A percentile compares a stretch with the other conserved stretches of the same genome.
Evolutionary conservation across 2,329 filamentous ascomycete species (phyloP).

Genomic region (Daldinia sp.): DNA sequence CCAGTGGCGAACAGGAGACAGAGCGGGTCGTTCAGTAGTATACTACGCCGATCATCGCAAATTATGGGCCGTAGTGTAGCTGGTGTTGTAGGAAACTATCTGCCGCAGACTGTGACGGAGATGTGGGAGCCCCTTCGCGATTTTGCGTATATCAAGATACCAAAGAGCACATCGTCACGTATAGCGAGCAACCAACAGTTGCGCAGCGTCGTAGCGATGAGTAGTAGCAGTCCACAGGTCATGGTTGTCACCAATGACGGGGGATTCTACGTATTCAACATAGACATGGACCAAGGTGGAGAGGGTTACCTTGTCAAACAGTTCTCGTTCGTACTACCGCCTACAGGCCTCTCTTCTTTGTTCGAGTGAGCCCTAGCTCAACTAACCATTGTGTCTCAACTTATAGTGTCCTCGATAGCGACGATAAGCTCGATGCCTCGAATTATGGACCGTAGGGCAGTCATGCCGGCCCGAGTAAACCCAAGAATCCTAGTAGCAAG

Average conservation of each 20-base stretch:
- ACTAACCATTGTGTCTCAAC: slow-evolving; percentile 20
- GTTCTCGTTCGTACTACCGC: slow-evolving; percentile 78
- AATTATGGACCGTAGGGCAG: slow-evolving; percentile 55
- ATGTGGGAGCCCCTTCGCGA: slow-evolving; percentile 97
- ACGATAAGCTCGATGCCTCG: slow-evolving; percentile 66
- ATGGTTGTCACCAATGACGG: slow-evolving; percentile 99
- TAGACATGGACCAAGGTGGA: slow-evolving; percentile 93
- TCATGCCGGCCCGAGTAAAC: neutral
- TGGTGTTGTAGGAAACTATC: slow-evolving; percentile 88
- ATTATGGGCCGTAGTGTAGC: slow-evolving; percentile 91
- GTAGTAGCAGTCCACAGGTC: slow-evolving; percentile 91
- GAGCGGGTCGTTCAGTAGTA: slow-evolving; percentile 86
- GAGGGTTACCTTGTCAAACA: slow-evolving; percentile 93
- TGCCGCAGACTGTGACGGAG: slow-evolving; percentile 93
- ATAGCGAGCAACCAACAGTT: slow-evolving; percentile 62
- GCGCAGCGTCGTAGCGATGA: slow-evolving; percentile 96
- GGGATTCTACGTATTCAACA: slow-evolving; percentile 93
- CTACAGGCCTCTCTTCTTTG: slow-evolving; percentile 4
- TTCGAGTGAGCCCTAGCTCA: neutral
- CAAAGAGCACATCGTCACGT: slow-evolving; percentile 63
- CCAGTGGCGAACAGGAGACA: slow-evolving; percentile 58
- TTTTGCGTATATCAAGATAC: slow-evolving; percentile 96
- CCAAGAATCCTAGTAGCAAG: neutral
- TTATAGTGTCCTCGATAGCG: slow-evolving; percentile 64
- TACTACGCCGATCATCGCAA: slow-evolving; percentile 94